phyloP scores from a whole-genome alignment of 2,329 filamentous ascomycete species.

The Didymella pinodella region DNA sequence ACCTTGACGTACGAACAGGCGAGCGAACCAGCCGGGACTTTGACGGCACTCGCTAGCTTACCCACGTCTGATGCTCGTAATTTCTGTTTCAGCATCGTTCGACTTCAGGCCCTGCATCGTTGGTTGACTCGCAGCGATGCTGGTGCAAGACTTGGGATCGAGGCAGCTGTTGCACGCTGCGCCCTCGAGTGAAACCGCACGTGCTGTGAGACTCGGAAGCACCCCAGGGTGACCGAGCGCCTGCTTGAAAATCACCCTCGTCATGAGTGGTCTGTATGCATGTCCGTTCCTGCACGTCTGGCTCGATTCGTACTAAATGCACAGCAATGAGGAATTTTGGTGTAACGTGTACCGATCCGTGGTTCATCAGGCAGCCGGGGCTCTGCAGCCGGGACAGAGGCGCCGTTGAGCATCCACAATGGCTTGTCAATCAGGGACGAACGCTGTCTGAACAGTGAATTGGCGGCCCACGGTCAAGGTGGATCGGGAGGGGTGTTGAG shows the following conservation, averaged over 20 bases:
- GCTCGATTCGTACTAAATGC: constrained; percentile 39
- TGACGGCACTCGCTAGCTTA: constrained; percentile 18
- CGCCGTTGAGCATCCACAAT: constrained; percentile 28
- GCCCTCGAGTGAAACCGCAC: constrained; percentile 28
- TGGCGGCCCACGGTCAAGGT: constrained; percentile 13
- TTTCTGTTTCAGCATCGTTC: constrained; percentile 35
- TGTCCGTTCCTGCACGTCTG: constrained; percentile 42
- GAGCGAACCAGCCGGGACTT: constrained; percentile 18
- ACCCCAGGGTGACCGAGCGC: constrained; percentile 24
- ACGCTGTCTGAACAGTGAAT: constrained; percentile 12
- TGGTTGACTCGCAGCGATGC: constrained; percentile 8
- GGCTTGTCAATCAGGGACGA: constrained; percentile 26
- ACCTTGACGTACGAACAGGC: constrained; percentile 38
- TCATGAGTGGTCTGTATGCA: constrained; percentile 32
- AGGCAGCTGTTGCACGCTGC: constrained; percentile 16
- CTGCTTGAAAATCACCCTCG: constrained; percentile 25
- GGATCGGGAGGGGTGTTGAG: constrained; percentile 16
- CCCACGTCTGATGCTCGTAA: constrained; percentile 25
- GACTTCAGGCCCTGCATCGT: constrained; percentile 21
- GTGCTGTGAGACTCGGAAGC: constrained; percentile 34
- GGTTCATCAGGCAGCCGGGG: constrained; percentile 34
- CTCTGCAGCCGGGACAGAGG: constrained; percentile 25
- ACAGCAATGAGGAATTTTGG: constrained; percentile 31
- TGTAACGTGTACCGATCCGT: constrained; percentile 38
- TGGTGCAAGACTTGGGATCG: constrained; percentile 5